phyloP scores from a whole-genome alignment of 2,329 filamentous ascomycete genomes.

The Fusarium sp. region DNA sequence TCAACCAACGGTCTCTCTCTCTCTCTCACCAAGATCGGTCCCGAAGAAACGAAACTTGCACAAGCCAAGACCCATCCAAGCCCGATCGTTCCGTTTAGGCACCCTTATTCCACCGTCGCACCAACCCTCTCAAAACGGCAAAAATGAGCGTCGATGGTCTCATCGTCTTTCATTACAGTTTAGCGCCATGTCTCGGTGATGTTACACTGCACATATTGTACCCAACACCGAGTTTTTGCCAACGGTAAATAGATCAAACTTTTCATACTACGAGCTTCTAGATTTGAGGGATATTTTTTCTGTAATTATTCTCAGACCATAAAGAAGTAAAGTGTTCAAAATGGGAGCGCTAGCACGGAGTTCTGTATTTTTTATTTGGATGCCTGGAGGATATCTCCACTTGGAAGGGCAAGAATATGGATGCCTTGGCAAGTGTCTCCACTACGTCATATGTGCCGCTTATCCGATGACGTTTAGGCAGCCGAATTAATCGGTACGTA shows the following conservation, averaged over 20 bases:
- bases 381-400: conserved; percentile 3
- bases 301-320: not conserved
- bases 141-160: not conserved
- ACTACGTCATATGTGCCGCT: conserved; percentile 26
- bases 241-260: not conserved
- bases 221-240: not conserved
- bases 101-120: not conserved
- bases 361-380: conserved; percentile 5
- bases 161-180: not conserved
- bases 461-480: conserved; percentile 30
- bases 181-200: not conserved
- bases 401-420: not conserved
- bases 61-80: not conserved
- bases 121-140: not conserved
- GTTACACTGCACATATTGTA: not conserved
- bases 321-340: not conserved
- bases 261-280: not conserved
- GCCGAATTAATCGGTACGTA: conserved; percentile 27
- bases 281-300: conserved; percentile 13
- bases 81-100: conserved; percentile 9
- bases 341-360: not conserved
- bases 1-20: not conserved
- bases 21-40: not conserved
- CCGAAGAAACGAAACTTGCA: not conserved
- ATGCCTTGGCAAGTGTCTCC: conserved; percentile 18